These are phyloP conservation scores for Cyclotella kingstonii DNA, from an alignment of 108 stramenopile species.

Conservation along the genomic window DNA sequence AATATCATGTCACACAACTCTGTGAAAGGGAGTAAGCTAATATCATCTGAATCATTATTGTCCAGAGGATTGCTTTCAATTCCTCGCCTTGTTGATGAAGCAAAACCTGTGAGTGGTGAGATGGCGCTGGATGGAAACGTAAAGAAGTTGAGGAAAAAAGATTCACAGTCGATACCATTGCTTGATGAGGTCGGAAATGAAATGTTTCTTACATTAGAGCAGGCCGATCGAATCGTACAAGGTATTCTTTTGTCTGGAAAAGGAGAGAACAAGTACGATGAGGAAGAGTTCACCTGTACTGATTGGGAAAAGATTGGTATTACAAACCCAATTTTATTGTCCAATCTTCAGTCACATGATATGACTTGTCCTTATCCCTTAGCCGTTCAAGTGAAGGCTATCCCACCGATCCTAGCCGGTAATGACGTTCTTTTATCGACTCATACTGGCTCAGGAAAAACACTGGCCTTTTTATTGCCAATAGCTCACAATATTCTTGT, in stretches of 20 bases:
- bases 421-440: slow-evolving; percentile 78
- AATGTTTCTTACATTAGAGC: slow-evolving; percentile 59
- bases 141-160: slow-evolving; percentile 32
- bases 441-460: slow-evolving; percentile 87
- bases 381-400: slow-evolving; percentile 69
- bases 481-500: slow-evolving; percentile 60
- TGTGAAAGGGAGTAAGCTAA: slow-evolving; percentile 50
- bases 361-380: slow-evolving; percentile 68
- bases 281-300: not conserved
- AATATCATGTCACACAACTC: slow-evolving; percentile 60
- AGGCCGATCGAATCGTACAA: slow-evolving; percentile 54
- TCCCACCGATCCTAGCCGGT: slow-evolving; percentile 58
- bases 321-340: slow-evolving; percentile 47
- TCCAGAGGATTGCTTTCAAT: slow-evolving; percentile 50
- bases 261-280: slow-evolving; percentile 4
- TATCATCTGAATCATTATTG: slow-evolving; percentile 14
- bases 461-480: slow-evolving; percentile 76
- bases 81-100: not conserved
- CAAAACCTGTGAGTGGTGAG: not conserved
- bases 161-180: slow-evolving; percentile 22
- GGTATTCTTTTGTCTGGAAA: slow-evolving; percentile 33
- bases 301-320: slow-evolving; percentile 75
- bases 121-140: not conserved
- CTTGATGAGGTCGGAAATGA: slow-evolving; percentile 65
- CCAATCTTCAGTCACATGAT: slow-evolving; percentile 49